Percentiles rank a stretch among this genome's conserved stretches.
These are phyloP conservation scores for Neonectria faginata DNA, from an alignment of 2,329 filamentous ascomycete genomes.

Conservation along the genomic window DNA sequence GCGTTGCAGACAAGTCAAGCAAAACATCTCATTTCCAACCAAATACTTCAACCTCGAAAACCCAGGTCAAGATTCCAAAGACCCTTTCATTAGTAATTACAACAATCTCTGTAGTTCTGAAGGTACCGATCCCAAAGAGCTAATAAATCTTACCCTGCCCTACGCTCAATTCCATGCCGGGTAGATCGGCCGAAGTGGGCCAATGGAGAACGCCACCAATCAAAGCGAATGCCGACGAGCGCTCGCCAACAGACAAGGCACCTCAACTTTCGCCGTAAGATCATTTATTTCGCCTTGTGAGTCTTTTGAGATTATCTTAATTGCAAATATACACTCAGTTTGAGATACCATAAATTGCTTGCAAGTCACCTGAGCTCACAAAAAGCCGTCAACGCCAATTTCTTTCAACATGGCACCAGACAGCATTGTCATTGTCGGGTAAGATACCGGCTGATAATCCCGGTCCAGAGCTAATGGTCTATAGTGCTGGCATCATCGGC, in stretches of 20 bases:
- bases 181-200: not conserved
- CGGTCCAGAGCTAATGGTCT: not conserved
- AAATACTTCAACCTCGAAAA: no score
- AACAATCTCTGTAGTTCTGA: not conserved
- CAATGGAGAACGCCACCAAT: not conserved
- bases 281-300: not conserved
- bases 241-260: not conserved
- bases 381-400: not conserved
- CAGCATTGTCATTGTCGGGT: conserved; percentile 21
- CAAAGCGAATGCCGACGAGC: not conserved
- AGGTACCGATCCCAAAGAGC: not conserved
- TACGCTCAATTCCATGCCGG: not conserved
- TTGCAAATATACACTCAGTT: not conserved
- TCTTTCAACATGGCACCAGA: not conserved
- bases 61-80: no score
- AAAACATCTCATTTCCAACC: no score
- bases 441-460: not conserved
- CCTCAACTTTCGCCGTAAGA: no score
- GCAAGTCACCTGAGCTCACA: not conserved
- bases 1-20: no score
- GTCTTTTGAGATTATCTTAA: not conserved
- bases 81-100: not conserved
- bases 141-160: not conserved
- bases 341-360: not conserved
- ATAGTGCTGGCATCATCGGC: conserved; percentile 54